phyloP scores from a whole-genome alignment of 78 protist species.

The Dictyostelium intermedium region DNA sequence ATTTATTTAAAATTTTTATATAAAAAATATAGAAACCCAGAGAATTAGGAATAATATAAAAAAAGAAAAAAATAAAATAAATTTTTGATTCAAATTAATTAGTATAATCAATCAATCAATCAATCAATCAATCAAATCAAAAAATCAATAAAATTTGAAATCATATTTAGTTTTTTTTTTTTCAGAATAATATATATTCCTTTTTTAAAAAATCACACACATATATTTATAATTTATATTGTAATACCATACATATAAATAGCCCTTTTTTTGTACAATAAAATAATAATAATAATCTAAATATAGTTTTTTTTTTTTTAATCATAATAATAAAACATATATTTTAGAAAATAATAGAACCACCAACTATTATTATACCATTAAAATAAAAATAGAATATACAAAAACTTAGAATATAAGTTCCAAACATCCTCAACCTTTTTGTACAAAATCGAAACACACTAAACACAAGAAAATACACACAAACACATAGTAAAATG shows the following conservation, averaged over 20 bases:
- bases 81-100: neutral
- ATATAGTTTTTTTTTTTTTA: neutral
- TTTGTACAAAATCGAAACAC: slow-evolving; percentile 8
- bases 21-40: neutral
- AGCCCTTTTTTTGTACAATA: neutral
- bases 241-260: neutral
- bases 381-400: neutral
- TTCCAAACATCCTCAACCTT: neutral
- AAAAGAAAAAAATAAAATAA: neutral
- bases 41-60: neutral
- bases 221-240: neutral
- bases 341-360: neutral
- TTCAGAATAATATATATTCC: neutral
- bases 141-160: neutral
- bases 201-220: neutral
- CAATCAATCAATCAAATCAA: neutral
- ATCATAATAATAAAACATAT: neutral
- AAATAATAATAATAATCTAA: neutral
- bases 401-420: neutral
- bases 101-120: neutral
- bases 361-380: neutral
- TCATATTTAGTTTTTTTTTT: neutral
- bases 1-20: neutral
- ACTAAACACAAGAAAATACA: neutral
- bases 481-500: slow-evolving; percentile 32